Evolutionary conservation across 805 yeast species (phyloP), one percentile per base, ranked within the genome.

Genomic region (Yarrowia osloensis): DNA sequence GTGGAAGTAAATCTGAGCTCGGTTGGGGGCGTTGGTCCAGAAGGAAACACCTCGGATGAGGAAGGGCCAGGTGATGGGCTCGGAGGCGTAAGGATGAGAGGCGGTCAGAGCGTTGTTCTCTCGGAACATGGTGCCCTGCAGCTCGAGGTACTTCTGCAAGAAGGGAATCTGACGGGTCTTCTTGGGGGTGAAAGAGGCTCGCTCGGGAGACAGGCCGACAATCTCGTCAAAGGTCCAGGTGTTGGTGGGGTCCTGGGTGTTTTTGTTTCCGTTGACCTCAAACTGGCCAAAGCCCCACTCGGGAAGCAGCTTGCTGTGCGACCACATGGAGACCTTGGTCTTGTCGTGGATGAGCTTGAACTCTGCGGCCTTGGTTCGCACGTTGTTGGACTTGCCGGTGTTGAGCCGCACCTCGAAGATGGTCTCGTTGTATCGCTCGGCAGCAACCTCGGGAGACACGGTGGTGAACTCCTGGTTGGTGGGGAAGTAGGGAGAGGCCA

Each of bases 391-490:
- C 62, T 77, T 78, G 74, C 84, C 86, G 69, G 81, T 84, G 65
- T 83, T 78, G 35, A 88, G 84, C 70, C 89, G 88, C 68, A 92
- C 78, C 72, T 86, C 87, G 80, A 93, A 93, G 73, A 91, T 77
- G 0, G 97, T 92, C 73, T 89, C 90, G 71, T 90, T 85, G 71
- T 86, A 81, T 0, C 77, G 77, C 21, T 81, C 82, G 37, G 78
- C 77, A 7, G 90, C 90, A 13, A 77, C 81, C 65, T 90, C 96
- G 33, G 80, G 81, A 54, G 82, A 75, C 17, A 87, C 87, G 50
- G 96, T 86, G 2, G 95, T 89, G 73, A 95, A 89, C 79, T 95
- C 99, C 79, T 92, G 97, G 74, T 93, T 90, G n/a, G 97, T 90
- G 67, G 98, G 89, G 74, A 79, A 88, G 70, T 88, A 81, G 31